These are phyloP conservation scores for Aristolochia contorta DNA, from an alignment of 164 flowering plant species.

Conservation along the genomic window DNA sequence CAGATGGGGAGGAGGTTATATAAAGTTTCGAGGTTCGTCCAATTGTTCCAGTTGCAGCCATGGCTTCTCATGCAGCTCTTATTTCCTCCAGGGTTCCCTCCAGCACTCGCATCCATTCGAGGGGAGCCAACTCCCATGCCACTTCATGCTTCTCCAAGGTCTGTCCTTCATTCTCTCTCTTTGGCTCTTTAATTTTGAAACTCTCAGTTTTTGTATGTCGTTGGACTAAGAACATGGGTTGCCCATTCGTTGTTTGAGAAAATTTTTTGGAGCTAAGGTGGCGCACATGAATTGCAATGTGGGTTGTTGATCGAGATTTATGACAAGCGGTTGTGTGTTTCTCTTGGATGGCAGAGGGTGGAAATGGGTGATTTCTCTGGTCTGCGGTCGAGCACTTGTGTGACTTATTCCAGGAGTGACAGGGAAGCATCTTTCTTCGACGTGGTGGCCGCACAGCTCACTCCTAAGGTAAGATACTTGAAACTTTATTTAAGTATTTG, in stretches of 20 bases:
- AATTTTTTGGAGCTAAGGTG: neutral
- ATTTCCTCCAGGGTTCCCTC: slow-evolving; percentile 79
- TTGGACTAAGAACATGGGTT: too few species aligned
- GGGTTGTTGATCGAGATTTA: too few species aligned
- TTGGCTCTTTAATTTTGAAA: neutral
- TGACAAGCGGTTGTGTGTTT: neutral
- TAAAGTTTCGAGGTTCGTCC: neutral
- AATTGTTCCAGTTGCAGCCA: slow-evolving; percentile 44
- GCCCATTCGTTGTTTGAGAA: neutral
- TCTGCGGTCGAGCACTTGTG: slow-evolving; percentile 41
- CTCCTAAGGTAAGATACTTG: slow-evolving; percentile 42
- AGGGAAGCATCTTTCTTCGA: slow-evolving; percentile 63
- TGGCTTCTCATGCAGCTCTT: slow-evolving; percentile 92
- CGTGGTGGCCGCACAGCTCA: slow-evolving; percentile 59
- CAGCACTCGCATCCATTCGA: slow-evolving; percentile 51
- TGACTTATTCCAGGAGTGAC: slow-evolving; percentile 39
- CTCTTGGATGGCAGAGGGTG: slow-evolving; percentile 36
- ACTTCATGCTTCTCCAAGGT: slow-evolving; percentile 73
- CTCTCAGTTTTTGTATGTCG: neutral
- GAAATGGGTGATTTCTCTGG: slow-evolving; percentile 76
- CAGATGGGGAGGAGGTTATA: neutral
- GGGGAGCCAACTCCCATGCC: slow-evolving; percentile 38
- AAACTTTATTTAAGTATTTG: neutral
- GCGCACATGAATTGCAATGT: too few species aligned
- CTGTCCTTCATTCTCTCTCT: neutral